phyloP scores from a whole-genome alignment of 257 asterid genomes.

The Datura wrightii region DNA sequence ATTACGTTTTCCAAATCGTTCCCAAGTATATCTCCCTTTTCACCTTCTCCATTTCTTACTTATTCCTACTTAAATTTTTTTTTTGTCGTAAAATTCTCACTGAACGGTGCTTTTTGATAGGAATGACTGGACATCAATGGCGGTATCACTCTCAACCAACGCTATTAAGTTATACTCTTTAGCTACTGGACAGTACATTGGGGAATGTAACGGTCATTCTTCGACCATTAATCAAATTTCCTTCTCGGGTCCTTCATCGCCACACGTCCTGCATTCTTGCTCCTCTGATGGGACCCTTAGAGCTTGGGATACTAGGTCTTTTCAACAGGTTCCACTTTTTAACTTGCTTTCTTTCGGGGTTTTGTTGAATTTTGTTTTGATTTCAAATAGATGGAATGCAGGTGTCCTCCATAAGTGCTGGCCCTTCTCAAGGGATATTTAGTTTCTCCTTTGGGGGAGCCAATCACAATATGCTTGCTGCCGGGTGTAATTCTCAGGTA shows the following conservation, averaged over 20 bases:
- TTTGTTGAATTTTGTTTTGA: neutral
- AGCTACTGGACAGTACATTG: constrained; percentile 80
- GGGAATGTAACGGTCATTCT: constrained; percentile 80
- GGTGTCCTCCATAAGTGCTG: constrained; percentile 71
- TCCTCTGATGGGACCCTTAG: constrained; percentile 83
- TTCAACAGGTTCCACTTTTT: constrained; percentile 61
- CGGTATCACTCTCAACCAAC: constrained; percentile 87
- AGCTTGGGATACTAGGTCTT: constrained; percentile 96
- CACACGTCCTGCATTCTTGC: constrained; percentile 76
- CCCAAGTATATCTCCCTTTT: constrained; percentile 51
- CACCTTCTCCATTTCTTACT: neutral
- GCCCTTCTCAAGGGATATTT: constrained; percentile 76
- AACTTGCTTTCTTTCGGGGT: neutral
- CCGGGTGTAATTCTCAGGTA: constrained; percentile 85
- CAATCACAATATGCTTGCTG: constrained; percentile 72
- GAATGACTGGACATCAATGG: constrained; percentile 89
- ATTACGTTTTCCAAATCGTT: constrained; percentile 87
- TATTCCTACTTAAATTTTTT: neutral
- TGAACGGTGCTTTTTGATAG: constrained; percentile 40
- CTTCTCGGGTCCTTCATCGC: constrained; percentile 63
- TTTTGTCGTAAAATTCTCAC: neutral
- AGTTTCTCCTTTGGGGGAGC: constrained; percentile 93
- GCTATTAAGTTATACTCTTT: constrained; percentile 92
- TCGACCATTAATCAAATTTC: constrained; percentile 74
- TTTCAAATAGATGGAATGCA: constrained; percentile 43